Evolutionary conservation across 1,139 yeast species (phyloP), one percentile per base, ranked within the genome.

Genomic region (Hansenula anomala): DNA sequence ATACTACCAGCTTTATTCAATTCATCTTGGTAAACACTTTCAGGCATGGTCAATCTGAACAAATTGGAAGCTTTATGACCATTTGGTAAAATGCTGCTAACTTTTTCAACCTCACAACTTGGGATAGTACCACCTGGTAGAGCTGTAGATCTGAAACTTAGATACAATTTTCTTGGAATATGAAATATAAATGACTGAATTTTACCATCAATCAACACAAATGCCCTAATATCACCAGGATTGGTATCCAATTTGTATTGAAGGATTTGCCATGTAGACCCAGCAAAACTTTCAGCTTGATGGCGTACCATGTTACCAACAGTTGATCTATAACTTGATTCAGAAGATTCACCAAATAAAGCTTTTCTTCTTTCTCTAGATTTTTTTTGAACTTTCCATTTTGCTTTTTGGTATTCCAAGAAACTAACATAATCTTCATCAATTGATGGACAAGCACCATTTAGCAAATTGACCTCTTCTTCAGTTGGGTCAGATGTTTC

Each of bases 261-360:
- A 36, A 92, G 63, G 35, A 92, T 71, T 47, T 89, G 89, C 97
- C 98, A 92, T 31, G 81, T 74, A 0, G 85, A 67, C 6, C 81
- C 84, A 11, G 87, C 86, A 53, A 82, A 78, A 55, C 66, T 70
- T 54, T 84, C 95, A 0, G 96, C 95, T 54, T 86, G 95, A 42
- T 75, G 75, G 43, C 85, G 74, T 36, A 89, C 68, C 65, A 88
- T 71, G 22, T 76, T 75, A 7, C 92, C 86, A 34, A 89, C 78
- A 6, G 78, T 73, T 10, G 62, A 54, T 44, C 69, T 56, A 37
- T 47, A 64, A 1, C 80, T 66, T 0, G 78, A 57, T 24, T 70
- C 73, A 13, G 73, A 61, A 26, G 69, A 66, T 22, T 72, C 69
- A 22, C 99, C 99, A 67, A 92, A 90, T 26, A 94, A 61, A 47